Evolutionary conservation across 2,329 filamentous ascomycete genomes (phyloP).

Genomic region (Leptographium procerum): DNA sequence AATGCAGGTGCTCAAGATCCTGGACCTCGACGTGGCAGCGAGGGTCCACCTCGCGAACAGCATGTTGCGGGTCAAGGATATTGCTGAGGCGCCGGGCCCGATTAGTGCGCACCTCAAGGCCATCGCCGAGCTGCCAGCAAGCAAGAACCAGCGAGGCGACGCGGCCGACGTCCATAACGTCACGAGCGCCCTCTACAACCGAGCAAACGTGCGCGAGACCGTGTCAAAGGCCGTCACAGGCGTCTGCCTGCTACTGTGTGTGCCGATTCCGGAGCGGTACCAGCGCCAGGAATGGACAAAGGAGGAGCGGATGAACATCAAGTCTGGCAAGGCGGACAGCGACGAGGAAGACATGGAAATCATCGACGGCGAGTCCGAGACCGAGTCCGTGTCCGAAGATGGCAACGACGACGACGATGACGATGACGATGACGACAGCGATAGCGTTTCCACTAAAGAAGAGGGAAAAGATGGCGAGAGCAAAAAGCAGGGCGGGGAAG

Average conservation of each 20-base stretch:
- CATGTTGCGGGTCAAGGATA: slow-evolving; percentile 40
- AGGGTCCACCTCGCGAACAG: slow-evolving; percentile 44
- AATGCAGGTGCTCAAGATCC: slow-evolving; percentile 43
- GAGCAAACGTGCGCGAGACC: slow-evolving; percentile 36
- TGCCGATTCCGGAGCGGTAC: slow-evolving; percentile 32
- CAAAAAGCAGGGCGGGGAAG: slow-evolving; percentile 17
- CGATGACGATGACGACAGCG: slow-evolving; percentile 13
- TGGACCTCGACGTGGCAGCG: slow-evolving; percentile 46
- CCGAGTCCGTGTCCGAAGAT: no score
- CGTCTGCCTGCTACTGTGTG: slow-evolving; percentile 36
- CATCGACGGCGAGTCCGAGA: not conserved
- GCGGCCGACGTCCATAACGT: slow-evolving; percentile 49
- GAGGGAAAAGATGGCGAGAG: not conserved
- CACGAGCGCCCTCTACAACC: slow-evolving; percentile 45
- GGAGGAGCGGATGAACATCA: slow-evolving; percentile 20
- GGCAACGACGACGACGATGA: slow-evolving; percentile 21
- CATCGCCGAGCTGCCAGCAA: slow-evolving; percentile 34
- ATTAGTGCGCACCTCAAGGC: slow-evolving; percentile 14
- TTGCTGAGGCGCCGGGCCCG: slow-evolving; percentile 38
- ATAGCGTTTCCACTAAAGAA: not conserved
- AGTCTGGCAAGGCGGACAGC: slow-evolving; percentile 9
- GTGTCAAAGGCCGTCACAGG: slow-evolving; percentile 36
- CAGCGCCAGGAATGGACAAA: slow-evolving; percentile 17
- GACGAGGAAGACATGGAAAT: not conserved
- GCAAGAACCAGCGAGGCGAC: slow-evolving; percentile 28